phyloP scores from a whole-genome alignment of 2,329 filamentous ascomycete genomes.

The Tolypocladium pustulatum region DNA sequence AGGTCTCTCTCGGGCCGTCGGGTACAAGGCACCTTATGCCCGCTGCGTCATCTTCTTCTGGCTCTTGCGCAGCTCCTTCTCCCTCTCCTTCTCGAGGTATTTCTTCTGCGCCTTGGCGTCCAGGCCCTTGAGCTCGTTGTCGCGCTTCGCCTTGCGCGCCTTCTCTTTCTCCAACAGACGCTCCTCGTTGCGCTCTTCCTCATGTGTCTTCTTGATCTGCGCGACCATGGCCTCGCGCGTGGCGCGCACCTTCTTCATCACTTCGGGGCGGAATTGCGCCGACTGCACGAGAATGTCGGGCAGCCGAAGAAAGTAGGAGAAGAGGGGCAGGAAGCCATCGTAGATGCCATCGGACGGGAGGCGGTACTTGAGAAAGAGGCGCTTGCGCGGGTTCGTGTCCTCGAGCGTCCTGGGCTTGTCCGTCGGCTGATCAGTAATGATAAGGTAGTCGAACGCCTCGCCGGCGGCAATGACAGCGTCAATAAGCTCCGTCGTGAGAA shows the following conservation, averaged over 20 bases:
- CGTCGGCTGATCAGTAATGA: slow-evolving; percentile 79
- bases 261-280: slow-evolving; percentile 84
- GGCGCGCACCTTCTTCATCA: slow-evolving; percentile 70
- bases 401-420: slow-evolving; percentile 80
- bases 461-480: slow-evolving; percentile 70
- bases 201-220: slow-evolving; percentile 68
- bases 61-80: slow-evolving; percentile 54
- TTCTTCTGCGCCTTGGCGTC: slow-evolving; percentile 80
- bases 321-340: slow-evolving; percentile 58
- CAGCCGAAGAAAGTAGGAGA: slow-evolving; percentile 74
- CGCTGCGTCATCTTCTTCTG: slow-evolving; percentile 45
- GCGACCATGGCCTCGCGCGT: slow-evolving; percentile 72
- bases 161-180: slow-evolving; percentile 60
- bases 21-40: slow-evolving; percentile 24
- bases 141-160: slow-evolving; percentile 81
- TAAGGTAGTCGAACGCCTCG: slow-evolving; percentile 70
- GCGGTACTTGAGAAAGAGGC: slow-evolving; percentile 68
- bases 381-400: slow-evolving; percentile 77
- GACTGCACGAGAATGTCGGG: slow-evolving; percentile 66
- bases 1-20: background rate
- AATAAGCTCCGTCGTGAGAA: slow-evolving; percentile 82
- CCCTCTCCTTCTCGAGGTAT: slow-evolving; percentile 70
- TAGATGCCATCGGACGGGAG: slow-evolving; percentile 56
- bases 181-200: slow-evolving; percentile 75
- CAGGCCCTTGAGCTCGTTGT: slow-evolving; percentile 65